Evolutionary conservation across 2,329 filamentous ascomycete genomes (phyloP).

Genomic region (Cordyceps militaris): DNA sequence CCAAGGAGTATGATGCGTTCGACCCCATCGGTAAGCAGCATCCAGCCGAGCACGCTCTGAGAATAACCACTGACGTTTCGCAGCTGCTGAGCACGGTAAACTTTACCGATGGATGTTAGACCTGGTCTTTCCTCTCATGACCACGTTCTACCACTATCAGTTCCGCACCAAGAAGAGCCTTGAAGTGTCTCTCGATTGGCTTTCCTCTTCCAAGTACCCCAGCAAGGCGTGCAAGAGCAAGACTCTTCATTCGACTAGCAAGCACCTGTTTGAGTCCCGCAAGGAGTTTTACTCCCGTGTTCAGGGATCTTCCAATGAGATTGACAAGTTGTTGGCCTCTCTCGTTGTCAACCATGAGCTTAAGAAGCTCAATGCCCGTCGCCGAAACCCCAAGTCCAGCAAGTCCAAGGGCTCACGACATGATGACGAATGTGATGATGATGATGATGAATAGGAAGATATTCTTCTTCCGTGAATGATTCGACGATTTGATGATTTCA

Average conservation of each 20-base stretch:
- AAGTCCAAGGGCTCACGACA: slow-evolving; percentile 20
- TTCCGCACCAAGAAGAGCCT: slow-evolving; percentile 35
- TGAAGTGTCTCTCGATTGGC: slow-evolving; percentile 32
- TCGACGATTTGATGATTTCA: slow-evolving; percentile 7
- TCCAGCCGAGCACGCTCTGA: neutral
- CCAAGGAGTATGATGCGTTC: slow-evolving; percentile 18
- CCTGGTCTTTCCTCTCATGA: slow-evolving; percentile 30
- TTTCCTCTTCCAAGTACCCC: slow-evolving; percentile 25
- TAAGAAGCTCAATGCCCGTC: slow-evolving; percentile 32
- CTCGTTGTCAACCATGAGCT: slow-evolving; percentile 33
- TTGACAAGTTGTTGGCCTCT: slow-evolving; percentile 27
- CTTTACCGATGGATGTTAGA: slow-evolving; percentile 26
- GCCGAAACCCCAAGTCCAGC: slow-evolving; percentile 23
- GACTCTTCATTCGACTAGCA: slow-evolving; percentile 22
- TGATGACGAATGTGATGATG: slow-evolving; percentile 21
- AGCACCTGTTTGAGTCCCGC: slow-evolving; percentile 28
- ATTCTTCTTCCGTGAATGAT: neutral
- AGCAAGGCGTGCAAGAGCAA: slow-evolving; percentile 21
- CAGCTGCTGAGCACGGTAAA: slow-evolving; percentile 16
- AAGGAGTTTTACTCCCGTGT: slow-evolving; percentile 31
- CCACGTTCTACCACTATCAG: slow-evolving; percentile 35
- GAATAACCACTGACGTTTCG: neutral
- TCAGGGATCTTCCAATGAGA: slow-evolving; percentile 25
- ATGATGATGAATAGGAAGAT: slow-evolving; percentile 17
- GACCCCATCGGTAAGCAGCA: slow-evolving; percentile 18